These are phyloP conservation scores for Prunus fruticosa DNA, from an alignment of 306 rosid genomes.

Conservation along the genomic window DNA sequence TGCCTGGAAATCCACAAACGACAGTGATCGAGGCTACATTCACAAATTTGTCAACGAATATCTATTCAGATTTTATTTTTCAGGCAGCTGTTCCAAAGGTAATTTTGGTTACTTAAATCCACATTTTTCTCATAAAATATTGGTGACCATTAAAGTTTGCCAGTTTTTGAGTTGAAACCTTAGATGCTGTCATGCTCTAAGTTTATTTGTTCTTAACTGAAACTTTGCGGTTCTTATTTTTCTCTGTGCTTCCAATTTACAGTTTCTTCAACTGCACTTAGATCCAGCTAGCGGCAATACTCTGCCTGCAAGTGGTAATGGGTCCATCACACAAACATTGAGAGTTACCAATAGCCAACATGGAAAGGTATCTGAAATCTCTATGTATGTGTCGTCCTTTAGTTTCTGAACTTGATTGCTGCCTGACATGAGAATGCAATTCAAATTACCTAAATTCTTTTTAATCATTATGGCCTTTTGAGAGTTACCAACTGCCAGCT, in stretches of 20 bases:
- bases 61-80: constrained; percentile 77
- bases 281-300: constrained; percentile 89
- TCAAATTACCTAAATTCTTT: neutral
- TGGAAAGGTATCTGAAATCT: constrained; percentile 76
- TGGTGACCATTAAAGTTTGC: neutral
- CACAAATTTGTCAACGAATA: constrained; percentile 60
- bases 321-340: constrained; percentile 69
- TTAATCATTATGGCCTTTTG: neutral
- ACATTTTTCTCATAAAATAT: neutral
- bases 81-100: constrained; percentile 99
- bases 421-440: neutral
- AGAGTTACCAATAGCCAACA: constrained; percentile 92
- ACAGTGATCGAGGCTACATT: constrained; percentile 71
- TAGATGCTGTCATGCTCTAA: constrained; percentile 9
- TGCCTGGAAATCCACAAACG: constrained; percentile 77
- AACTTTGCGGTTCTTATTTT: constrained; percentile 29
- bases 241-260: constrained; percentile 37
- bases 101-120: constrained; percentile 18
- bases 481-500: neutral
- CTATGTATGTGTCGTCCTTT: neutral
- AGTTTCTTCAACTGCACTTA: constrained; percentile 94
- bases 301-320: constrained; percentile 68
- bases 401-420: neutral
- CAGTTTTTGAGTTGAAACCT: constrained; percentile 16
- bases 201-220: constrained; percentile 7